Conservation (phyloP, 371 early-diverging fungal genomes). For the Funneliformis caledonium region DNA sequence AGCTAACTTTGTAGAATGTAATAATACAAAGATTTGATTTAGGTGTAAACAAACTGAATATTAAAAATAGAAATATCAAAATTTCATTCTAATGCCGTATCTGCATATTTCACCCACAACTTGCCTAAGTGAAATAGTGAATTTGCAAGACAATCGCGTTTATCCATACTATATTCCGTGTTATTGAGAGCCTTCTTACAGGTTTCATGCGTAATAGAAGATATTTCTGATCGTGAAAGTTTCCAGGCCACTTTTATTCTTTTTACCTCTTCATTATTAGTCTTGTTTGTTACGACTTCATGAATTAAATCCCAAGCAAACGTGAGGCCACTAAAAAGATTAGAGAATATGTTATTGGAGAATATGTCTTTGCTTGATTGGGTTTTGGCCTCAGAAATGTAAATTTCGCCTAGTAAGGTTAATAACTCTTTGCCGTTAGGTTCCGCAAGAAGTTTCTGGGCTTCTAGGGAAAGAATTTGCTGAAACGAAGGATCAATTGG, state of each 20-base stretch:
- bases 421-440: constrained; percentile 11
- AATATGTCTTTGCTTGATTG: neutral
- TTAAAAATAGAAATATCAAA: too few species aligned
- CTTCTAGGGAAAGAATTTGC: neutral
- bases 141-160: neutral
- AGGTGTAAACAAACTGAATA: too few species aligned
- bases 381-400: neutral
- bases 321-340: too few species aligned
- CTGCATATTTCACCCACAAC: neutral
- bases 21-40: too few species aligned
- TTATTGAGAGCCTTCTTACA: neutral
- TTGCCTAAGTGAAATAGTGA: neutral
- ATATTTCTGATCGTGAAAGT: constrained; percentile 15
- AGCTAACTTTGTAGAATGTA: too few species aligned
- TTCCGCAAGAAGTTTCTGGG: neutral
- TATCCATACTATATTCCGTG: neutral
- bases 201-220: neutral
- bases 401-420: neutral
- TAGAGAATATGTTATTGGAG: neutral
- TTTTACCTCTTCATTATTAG: too few species aligned
- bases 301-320: neutral
- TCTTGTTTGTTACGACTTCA: neutral
- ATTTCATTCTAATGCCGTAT: too few species aligned
- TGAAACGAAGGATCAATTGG: constrained; percentile 1
- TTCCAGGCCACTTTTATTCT: neutral